Conservation (phyloP, 1,139 yeast genomes). For the Suhomyces panamericanus region DNA sequence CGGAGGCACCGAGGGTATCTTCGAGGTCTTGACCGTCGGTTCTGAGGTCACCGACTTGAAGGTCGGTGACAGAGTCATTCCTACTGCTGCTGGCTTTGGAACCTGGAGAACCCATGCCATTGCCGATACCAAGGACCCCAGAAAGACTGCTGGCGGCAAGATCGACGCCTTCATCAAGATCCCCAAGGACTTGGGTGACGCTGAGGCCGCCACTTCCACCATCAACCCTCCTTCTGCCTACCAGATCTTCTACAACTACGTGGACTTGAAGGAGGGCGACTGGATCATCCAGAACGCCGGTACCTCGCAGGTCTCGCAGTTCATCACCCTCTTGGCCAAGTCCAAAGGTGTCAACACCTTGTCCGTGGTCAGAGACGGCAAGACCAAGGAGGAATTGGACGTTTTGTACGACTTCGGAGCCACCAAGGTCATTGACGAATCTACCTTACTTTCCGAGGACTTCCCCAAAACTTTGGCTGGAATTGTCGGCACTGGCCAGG, state of each 20-base stretch:
- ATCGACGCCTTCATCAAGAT: slow-evolving; percentile 26
- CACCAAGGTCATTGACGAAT: slow-evolving; percentile 32
- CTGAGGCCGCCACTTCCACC: slow-evolving; percentile 36
- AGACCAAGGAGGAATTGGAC: slow-evolving; percentile 24
- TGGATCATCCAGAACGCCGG: slow-evolving; percentile 41
- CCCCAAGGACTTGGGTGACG: slow-evolving; percentile 19
- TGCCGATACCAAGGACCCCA: slow-evolving; percentile 17
- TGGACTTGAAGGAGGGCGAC: slow-evolving; percentile 34
- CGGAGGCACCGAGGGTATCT: slow-evolving; percentile 43
- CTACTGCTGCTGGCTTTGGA: slow-evolving; percentile 33
- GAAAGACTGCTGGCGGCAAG: slow-evolving; percentile 8
- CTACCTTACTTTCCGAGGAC: slow-evolving; percentile 16
- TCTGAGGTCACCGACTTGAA: slow-evolving; percentile 19
- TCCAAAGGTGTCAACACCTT: slow-evolving; percentile 27
- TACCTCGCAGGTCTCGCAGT: slow-evolving; percentile 35
- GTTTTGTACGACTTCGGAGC: slow-evolving; percentile 32
- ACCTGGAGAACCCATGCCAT: slow-evolving; percentile 38
- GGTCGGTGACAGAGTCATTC: slow-evolving; percentile 36
- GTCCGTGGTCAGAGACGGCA: slow-evolving; percentile 35
- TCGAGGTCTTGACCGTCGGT: slow-evolving; percentile 29
- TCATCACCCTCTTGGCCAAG: slow-evolving; percentile 32
- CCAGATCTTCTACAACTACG: slow-evolving; percentile 30
- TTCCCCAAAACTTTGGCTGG: slow-evolving; percentile 15
- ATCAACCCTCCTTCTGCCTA: slow-evolving; percentile 39
- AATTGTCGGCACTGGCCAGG: slow-evolving; percentile 19